Percentiles rank a stretch among this genome's conserved stretches.
Evolutionary conservation across 192 early-diverging fungal genomes (phyloP).

Genomic region (Phycomyces blakesleeanus): DNA sequence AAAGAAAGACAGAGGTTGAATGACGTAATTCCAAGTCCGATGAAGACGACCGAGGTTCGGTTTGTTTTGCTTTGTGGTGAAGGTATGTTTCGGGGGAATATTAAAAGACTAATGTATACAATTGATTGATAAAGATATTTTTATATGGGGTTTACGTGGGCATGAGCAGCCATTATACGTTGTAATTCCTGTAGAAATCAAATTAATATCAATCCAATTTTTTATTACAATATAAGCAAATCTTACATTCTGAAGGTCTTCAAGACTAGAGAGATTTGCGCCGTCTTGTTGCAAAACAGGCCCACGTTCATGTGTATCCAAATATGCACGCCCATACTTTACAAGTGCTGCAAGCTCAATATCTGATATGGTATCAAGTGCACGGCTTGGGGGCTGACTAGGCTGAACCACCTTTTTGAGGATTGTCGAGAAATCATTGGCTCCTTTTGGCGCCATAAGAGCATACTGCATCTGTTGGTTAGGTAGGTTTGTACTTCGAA

Average conservation of each 20-base stretch:
- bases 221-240: not conserved
- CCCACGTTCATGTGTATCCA: constrained; percentile 1
- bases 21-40: too few relatives aligned
- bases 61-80: too few relatives aligned
- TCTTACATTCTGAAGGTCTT: constrained; percentile 19
- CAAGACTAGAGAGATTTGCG: constrained; percentile 9
- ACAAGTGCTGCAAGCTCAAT: constrained; percentile 11
- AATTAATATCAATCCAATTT: not conserved
- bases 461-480: constrained; percentile 10
- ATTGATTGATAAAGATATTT: not conserved
- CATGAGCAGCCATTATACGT: constrained; percentile 7
- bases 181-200: constrained; percentile 9
- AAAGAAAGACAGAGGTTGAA: not conserved
- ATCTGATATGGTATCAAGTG: not conserved
- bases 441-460: constrained; percentile 2
- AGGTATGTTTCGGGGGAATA: too few relatives aligned
- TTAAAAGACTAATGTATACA: too few relatives aligned
- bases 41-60: too few relatives aligned
- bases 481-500: constrained; percentile 8
- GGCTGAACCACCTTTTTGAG: constrained; percentile 7
- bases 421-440: not conserved
- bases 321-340: constrained; percentile 9
- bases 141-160: not conserved
- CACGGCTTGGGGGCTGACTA: not conserved
- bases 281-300: not conserved